Conservation (phyloP, 345 rosid species). For the Salix brachista region DNA sequence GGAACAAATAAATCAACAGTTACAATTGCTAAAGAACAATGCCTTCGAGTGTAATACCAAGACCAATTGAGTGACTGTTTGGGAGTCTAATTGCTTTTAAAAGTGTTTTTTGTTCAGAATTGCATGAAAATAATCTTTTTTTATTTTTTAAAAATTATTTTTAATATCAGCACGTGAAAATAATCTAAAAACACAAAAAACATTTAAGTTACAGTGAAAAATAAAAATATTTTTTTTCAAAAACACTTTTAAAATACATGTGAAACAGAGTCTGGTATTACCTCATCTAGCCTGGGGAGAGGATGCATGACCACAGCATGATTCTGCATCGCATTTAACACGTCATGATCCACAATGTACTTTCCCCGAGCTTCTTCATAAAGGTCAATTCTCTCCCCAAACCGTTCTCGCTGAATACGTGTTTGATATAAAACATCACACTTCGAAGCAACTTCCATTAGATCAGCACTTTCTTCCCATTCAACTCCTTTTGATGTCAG, state of each 20-base stretch:
- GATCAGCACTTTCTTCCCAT: constrained; percentile 86
- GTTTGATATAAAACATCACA: constrained; percentile 92
- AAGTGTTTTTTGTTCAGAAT: no score
- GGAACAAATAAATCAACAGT: not conserved
- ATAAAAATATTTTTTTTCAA: no score
- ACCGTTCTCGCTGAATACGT: constrained; percentile 83
- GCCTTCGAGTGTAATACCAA: not conserved
- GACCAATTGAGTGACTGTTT: no score
- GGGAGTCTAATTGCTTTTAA: no score
- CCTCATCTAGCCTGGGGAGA: constrained; percentile 95
- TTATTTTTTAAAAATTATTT: no score
- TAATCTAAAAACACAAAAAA: no score
- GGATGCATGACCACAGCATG: constrained; percentile 94
- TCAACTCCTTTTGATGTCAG: constrained; percentile 60
- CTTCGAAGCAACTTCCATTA: constrained; percentile 78
- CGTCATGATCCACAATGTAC: constrained; percentile 64
- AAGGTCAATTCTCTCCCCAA: constrained; percentile 80
- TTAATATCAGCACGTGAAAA: no score
- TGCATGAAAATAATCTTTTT: no score
- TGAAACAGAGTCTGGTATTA: not conserved
- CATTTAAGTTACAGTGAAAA: no score
- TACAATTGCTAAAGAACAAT: not conserved
- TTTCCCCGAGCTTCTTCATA: constrained; percentile 91
- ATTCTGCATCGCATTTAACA: constrained; percentile 69
- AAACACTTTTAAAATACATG: no score